Conservation (phyloP, 371 early-diverging fungal species). For the Circinella umbellata region DNA sequence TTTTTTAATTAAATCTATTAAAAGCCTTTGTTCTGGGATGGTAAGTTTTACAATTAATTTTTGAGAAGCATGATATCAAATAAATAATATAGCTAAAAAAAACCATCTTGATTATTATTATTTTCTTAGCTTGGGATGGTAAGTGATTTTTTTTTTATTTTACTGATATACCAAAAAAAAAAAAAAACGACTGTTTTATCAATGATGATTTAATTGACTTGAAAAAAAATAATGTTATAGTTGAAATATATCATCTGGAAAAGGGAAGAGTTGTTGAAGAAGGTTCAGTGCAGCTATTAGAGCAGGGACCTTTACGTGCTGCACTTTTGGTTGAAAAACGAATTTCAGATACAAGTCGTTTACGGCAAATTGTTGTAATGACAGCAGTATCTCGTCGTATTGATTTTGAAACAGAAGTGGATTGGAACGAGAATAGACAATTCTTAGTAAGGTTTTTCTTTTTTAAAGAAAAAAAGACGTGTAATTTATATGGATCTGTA, state of each 20-base stretch:
- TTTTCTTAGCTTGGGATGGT: constrained; percentile 53
- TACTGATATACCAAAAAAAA: constrained; percentile 16
- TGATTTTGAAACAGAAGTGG: constrained; percentile 88
- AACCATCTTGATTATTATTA: neutral
- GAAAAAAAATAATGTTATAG: constrained; percentile 14
- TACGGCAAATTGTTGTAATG: constrained; percentile 80
- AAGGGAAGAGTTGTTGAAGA: constrained; percentile 40
- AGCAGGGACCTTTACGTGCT: constrained; percentile 75
- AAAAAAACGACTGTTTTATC: too few species aligned
- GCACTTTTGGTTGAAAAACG: constrained; percentile 74
- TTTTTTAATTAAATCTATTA: neutral
- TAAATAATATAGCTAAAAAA: too few species aligned
- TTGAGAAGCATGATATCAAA: neutral
- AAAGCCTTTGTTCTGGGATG: constrained; percentile 82
- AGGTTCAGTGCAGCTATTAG: constrained; percentile 59
- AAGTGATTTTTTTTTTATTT: neutral
- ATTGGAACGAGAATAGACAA: constrained; percentile 92
- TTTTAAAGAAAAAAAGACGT: neutral
- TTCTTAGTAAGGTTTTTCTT: constrained; percentile 59
- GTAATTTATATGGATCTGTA: too few species aligned
- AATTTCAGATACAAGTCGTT: constrained; percentile 67
- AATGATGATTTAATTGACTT: constrained; percentile 5
- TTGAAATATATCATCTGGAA: constrained; percentile 53
- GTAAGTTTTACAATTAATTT: constrained; percentile 55
- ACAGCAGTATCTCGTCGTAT: constrained; percentile 69